Evolutionary conservation across 2,329 filamentous ascomycete genomes (phyloP).

Genomic region (Pseudogymnoascus destructans): DNA sequence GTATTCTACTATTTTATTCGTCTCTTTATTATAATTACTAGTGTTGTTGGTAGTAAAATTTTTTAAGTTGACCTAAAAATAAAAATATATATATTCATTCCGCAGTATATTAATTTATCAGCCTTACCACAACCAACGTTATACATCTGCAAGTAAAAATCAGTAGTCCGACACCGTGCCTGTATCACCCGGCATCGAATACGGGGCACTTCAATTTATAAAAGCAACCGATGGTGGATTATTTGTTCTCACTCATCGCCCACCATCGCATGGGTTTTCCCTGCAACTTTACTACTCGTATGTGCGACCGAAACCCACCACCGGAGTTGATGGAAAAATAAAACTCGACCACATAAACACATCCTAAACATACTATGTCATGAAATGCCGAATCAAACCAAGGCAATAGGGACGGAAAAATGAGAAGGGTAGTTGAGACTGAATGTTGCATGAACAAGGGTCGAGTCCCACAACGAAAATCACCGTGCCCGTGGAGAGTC

Average conservation of each 20-base stretch:
- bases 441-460: background rate
- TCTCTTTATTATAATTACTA: background rate
- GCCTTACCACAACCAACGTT: background rate
- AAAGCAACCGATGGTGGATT: background rate
- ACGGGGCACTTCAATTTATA: background rate
- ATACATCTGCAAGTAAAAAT: background rate
- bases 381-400: background rate
- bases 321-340: background rate
- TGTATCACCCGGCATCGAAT: background rate
- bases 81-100: background rate
- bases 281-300: background rate
- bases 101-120: background rate
- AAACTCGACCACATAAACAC: background rate
- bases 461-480: background rate
- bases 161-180: background rate
- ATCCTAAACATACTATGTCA: background rate
- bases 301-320: background rate
- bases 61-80: background rate
- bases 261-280: background rate
- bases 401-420: slow-evolving; percentile 6
- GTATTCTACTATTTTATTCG: background rate
- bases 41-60: background rate
- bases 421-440: background rate
- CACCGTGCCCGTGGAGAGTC: background rate
- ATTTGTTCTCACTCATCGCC: background rate